Evolutionary conservation across 169 alveolate genomes (phyloP).

Genomic region (Perkinsus chesapeaki): DNA sequence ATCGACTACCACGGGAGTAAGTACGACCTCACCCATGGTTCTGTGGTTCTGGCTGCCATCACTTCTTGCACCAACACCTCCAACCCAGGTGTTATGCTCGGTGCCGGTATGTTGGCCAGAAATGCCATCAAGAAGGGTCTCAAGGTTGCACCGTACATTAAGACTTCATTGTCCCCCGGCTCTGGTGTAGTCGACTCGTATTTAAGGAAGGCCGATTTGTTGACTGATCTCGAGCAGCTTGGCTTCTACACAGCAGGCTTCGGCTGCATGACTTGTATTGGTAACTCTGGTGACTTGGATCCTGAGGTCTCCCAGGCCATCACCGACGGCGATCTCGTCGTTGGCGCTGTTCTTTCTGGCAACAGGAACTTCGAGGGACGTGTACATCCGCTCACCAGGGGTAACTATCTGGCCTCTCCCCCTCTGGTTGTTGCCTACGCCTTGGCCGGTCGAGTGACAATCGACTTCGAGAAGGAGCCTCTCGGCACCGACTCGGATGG

Average conservation of each 20-base stretch:
- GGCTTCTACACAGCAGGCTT: conserved; percentile 92
- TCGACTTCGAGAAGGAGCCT: conserved; percentile 82
- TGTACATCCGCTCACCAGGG: conserved; percentile 86
- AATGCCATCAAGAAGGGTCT: conserved; percentile 86
- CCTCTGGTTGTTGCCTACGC: conserved; percentile 92
- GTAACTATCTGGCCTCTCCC: conserved; percentile 94
- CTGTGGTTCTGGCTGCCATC: conserved; percentile 89
- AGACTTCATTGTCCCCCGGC: conserved; percentile 86
- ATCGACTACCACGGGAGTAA: conserved; percentile 15
- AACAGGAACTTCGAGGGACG: conserved; percentile 94
- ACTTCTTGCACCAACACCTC: conserved; percentile 95
- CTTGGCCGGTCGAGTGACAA: conserved; percentile 79
- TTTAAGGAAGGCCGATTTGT: conserved; percentile 9
- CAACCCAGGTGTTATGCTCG: conserved; percentile 92
- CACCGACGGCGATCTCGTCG: conserved; percentile 67
- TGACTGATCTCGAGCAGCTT: conserved; percentile 70
- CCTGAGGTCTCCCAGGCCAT: conserved; percentile 72
- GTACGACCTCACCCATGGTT: conserved; percentile 61
- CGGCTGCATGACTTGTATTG: conserved; percentile 96
- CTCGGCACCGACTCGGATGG: conserved; percentile 75
- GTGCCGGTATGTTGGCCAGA: conserved; percentile 91
- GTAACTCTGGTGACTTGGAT: conserved; percentile 42
- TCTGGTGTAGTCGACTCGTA: conserved; percentile 42
- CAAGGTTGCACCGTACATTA: conserved; percentile 72
- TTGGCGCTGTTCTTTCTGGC: conserved; percentile 86